Base-by-base conservation (phyloP, 371 early-diverging fungal genomes). In the Quaeritorhiza haematococci region DNA sequence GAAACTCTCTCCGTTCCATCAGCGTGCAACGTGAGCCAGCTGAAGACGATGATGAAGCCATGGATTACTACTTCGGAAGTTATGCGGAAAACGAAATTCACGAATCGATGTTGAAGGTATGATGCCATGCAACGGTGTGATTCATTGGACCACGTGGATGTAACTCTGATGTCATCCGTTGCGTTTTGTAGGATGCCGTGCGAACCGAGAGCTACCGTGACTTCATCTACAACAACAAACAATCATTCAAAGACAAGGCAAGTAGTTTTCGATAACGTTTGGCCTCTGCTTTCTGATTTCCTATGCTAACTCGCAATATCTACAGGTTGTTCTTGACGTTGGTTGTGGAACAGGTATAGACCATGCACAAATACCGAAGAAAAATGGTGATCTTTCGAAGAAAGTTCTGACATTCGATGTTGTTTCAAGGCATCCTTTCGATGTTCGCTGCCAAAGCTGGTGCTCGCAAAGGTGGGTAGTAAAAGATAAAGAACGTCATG, bases 381-480 rank as follows among this genome's bases (percentile, higher is more conserved):
- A 38, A 13, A 19, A 13, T 13, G 38, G 13, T 38, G 38, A 38
- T 38, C 13, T 38, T 38, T 38, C 38, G 13, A 13, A 38, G 13
- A 38, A 38, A 38, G 38, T 38, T 38, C 13, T 13, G 13, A 38
- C n/a, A n/a, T n/a, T 13, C 38, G 19, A 13, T 38, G 13, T 38
- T 19, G 13, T 19, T 38, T 38, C 38, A 13, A 38, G 38, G 76
- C 19, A 95, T 95, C 57, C 78, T 96, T 48, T 90, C 91, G 62
- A 94, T 98, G 96, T 98, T 98, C 78, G 95, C 96, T n/a, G 95
- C 96, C 49, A 90, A 88, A 74, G 85, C 95, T 26, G 94, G 98
- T 23, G 98, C 98, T 46, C 86, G 87, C 69, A 43, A 73, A 34
- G 59, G 62, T 50, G 48, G 17, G 21, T 30, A 1, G 1, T 33